phyloP scores from a whole-genome alignment of 2,329 filamentous ascomycete genomes.

The Exserohilum turcica region DNA sequence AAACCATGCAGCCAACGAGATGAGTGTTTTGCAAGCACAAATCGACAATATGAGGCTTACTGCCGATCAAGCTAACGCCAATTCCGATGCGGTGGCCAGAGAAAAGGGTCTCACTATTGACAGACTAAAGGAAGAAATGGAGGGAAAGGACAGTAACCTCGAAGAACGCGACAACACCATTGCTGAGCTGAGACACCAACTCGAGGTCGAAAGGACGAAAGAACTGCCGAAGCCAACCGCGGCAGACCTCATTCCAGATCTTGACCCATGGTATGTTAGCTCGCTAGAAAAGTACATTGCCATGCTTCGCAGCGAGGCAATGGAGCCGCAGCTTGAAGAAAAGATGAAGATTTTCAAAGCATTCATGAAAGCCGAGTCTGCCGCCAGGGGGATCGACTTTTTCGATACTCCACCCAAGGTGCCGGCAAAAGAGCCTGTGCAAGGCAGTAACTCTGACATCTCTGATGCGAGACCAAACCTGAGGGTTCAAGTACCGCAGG shows the following conservation, averaged over 20 bases:
- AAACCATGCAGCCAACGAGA: conserved; percentile 25
- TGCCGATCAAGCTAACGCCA: conserved; percentile 27
- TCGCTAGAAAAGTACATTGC: conserved; percentile 60
- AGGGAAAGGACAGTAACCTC: conserved; percentile 32
- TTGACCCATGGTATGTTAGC: conserved; percentile 63
- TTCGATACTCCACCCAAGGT: conserved; percentile 35
- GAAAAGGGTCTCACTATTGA: conserved; percentile 40
- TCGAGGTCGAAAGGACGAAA: conserved; percentile 34
- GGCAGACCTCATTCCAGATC: conserved; percentile 54
- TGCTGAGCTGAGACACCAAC: conserved; percentile 7
- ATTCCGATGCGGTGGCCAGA: conserved; percentile 28
- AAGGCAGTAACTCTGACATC: conserved; percentile 11
- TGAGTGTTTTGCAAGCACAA: conserved; percentile 24
- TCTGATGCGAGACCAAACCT: conserved; percentile 22
- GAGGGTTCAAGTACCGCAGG: conserved; percentile 24
- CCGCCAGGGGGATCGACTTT: conserved; percentile 52
- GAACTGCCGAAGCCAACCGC: conserved; percentile 31
- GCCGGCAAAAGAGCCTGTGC: conserved; percentile 8
- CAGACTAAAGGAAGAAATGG: conserved; percentile 40
- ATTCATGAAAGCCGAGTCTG: conserved; percentile 50
- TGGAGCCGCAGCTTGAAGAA: conserved; percentile 53
- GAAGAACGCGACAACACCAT: conserved; percentile 7
- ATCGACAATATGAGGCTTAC: conserved; percentile 25
- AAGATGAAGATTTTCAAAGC: conserved; percentile 60
- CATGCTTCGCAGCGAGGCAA: conserved; percentile 60